Base-by-base conservation (phyloP, 352 stramenopile genomes). In the Globisporangium cystogenes region DNA sequence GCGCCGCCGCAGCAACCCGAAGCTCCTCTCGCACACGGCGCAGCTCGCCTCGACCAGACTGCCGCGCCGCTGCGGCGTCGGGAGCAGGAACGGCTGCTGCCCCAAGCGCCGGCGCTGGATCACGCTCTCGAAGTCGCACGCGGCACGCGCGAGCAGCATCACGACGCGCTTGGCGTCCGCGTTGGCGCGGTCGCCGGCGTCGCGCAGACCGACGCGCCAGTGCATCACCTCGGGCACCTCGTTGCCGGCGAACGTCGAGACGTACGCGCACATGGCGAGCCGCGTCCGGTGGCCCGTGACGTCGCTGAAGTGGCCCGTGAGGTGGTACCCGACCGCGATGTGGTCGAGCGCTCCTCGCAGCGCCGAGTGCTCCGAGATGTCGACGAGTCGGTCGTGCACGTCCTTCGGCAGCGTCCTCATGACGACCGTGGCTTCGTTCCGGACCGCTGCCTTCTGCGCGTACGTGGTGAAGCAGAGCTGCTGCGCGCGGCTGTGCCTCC, bases 281-380 rank as follows among this genome's bases (percentile, higher is more conserved):
- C 64, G 60, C 16, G 80, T 90, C 42, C 76, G 68, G 20, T 82
- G 49, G 12, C 74, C 74, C 42, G 53, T 82, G 36, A 84, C 45
- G 35, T 71, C 62, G 21, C 65, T 81, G 60, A 79, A 75, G 24
- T 62, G 67, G 29, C 67, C 68, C 10, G 54, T 68, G 27, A 90
- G 65, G 46, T 88, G 69, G 37, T 87, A 90, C 0, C 80, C 80
- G 18, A 82, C 71, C 11, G 70, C 74, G 26, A 90, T 76, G 33
- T 88, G 71, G 42, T 90, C 79, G 37, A 77, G 27, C 6, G 66
- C 61, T 24, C 69, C 65, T 42, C 64, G 57, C 55, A 72, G 0
- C 45, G 66, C 64, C 51, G 64, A 21, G 58, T 43, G 7, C 36
- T 31, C 26, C 27, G 59, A 21, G 57, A 36, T 20, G 49, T 44